Base-by-base conservation (phyloP, 108 stramenopile species). In the Seminavis robusta region DNA sequence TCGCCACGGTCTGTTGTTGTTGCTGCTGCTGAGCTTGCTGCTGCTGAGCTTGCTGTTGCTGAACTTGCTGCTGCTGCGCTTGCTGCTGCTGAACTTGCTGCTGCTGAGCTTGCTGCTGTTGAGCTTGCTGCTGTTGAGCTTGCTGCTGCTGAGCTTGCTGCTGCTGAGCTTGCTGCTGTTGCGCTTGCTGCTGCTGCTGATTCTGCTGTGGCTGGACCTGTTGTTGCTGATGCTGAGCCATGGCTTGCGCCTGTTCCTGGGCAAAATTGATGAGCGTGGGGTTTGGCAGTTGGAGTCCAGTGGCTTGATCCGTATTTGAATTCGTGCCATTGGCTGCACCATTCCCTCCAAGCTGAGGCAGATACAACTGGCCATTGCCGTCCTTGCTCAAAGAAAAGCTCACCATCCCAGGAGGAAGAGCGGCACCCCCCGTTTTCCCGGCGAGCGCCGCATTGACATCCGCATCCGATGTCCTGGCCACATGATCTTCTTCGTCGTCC, bases 401-500 rank as follows among this genome's bases (percentile, higher is more conserved):
- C 15, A 9, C 8, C 17, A 19, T 8, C 45, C 8, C 9, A 19
- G 8, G 11, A 19, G 45, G 17, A 8, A 46, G 45, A 8, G 15
- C 8, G 45, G 15, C 8, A 9, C 45, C 16, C 8, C 9, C 17
- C 9, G 8, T 46, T 8, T 27, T 45, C 47, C 47, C 43, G 11
- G 43, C 25, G 15, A 43, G 28, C 4, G 50, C 65, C 2, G 26
- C 4, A 30, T 30, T 47, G 4, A 17, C 23, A 25, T 13, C 48
- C 15, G 56, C 33, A 46, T 28, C 46, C 1, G 45, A 46, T 16
- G 28, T 24, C 15, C 44, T 57, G 16, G 52, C 54, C 11, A 23
- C 64, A 32, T 58, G 67, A 43, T 81, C 75, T 29, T 81, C 80
- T 25, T 81, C 69, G 29, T 82, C 81, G 33, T 82, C 81, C 81